Base-by-base conservation (phyloP, 257 asterid species). In the Knoxia roxburghii region DNA sequence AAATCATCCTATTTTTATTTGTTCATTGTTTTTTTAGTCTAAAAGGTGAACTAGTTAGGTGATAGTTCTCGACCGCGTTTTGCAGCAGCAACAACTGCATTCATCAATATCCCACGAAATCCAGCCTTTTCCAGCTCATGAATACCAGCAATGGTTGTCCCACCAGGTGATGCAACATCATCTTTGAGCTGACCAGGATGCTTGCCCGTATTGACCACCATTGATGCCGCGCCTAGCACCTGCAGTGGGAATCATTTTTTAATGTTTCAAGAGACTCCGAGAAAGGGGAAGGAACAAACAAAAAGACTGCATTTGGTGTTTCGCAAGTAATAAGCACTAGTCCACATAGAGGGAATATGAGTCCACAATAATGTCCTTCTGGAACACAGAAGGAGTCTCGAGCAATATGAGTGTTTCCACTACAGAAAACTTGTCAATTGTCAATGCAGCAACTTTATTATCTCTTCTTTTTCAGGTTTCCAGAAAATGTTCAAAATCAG, bases 141-240 rank as follows among this genome's bases (percentile, higher is more conserved):
- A 78, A 93, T 77, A 53, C 97, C 97, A 41, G 95, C 95, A 46
- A 90, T 93, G 6, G 97, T 93, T 40, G 97, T 93, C 20, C 96
- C 97, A 52, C 95, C 95, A 26, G 95, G 95, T 45, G 99, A 93
- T 49, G 97, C 80, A 33, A 93, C 99, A n/a, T 93, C 99, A 27
- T 93, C 99, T 77, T 93, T 93, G 61, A 90, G 84, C 86, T 86
- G 99, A 68, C 92, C 95, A 1, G 99, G 97, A 79, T 90, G 95
- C 82, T 86, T 93, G 48, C 87, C 96, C 29, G 40, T 24, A 57
- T 59, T 62, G 30, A 61, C 64, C 24, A 75, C 91, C 99, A 90
- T 88, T 21, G 97, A 75, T 77, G 97, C 95, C 53, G 99, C 96
- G 73, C 99, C 99, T 61, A 90, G 67, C 48, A 93, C 97, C 99